A percentile compares a stretch with the other conserved stretches of the same genome.
Evolutionary conservation across 2,329 filamentous ascomycete species (phyloP).

Genomic region (Talaromyces sp.): DNA sequence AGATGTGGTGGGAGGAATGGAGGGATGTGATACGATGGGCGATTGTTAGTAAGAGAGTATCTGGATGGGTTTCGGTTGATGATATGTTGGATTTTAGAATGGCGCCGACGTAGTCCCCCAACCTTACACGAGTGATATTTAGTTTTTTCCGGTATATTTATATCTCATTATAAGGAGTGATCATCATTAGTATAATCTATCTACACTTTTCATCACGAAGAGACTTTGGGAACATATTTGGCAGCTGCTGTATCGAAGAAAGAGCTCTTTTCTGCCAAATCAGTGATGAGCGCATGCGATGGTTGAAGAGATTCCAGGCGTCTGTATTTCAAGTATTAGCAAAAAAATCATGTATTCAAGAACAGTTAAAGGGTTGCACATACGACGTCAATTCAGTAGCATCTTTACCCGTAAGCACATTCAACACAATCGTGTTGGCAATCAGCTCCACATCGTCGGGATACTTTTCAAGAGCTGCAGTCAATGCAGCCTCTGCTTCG

Average conservation of each 20-base stretch:
- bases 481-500: slow-evolving; percentile 82
- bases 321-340: slow-evolving; percentile 20
- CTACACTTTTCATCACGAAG: slow-evolving; percentile 17
- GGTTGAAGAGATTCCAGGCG: slow-evolving; percentile 54
- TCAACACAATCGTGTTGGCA: slow-evolving; percentile 78
- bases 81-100: slow-evolving; percentile 20
- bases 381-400: slow-evolving; percentile 61
- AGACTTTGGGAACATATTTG: slow-evolving; percentile 82
- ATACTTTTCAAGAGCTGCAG: slow-evolving; percentile 74
- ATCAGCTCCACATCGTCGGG: slow-evolving; percentile 69
- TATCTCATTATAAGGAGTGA: neutral
- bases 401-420: slow-evolving; percentile 72
- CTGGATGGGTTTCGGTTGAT: slow-evolving; percentile 19
- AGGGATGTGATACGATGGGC: slow-evolving; percentile 19
- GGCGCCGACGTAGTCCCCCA: slow-evolving; percentile 1
- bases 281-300: slow-evolving; percentile 67
- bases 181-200: slow-evolving; percentile 7
- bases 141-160: neutral
- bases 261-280: slow-evolving; percentile 80
- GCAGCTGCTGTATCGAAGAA: slow-evolving; percentile 80
- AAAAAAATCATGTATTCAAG: neutral
- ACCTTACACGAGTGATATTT: neutral
- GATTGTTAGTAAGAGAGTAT: slow-evolving; percentile 16
- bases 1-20: slow-evolving; percentile 30
- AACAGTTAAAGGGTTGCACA: slow-evolving; percentile 22